Evolutionary conservation across 2,329 filamentous ascomycete genomes (phyloP).

Genomic region (Myriosclerotinia scirpicola): DNA sequence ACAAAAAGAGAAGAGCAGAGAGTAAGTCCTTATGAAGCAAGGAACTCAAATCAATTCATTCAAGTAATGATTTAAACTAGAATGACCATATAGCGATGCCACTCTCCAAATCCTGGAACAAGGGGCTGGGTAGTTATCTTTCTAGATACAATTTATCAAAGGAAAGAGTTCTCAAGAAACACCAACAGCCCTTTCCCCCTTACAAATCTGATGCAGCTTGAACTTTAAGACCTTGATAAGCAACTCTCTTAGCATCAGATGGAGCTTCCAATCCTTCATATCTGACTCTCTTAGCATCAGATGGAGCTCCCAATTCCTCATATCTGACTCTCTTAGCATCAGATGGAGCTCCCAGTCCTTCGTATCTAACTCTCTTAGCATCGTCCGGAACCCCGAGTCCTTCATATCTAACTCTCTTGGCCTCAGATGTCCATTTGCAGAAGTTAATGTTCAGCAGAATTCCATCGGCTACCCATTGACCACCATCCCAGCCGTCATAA

Average conservation of each 20-base stretch:
- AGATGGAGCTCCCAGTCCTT: not conserved
- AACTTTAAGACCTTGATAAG: not conserved
- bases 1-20: not conserved
- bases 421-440: not conserved
- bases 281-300: not conserved
- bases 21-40: too few relatives aligned
- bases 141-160: too few relatives aligned
- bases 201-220: not conserved
- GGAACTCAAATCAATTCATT: too few relatives aligned
- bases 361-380: not conserved
- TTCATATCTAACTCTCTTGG: not conserved
- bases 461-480: not conserved
- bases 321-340: not conserved
- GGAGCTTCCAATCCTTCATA: not conserved
- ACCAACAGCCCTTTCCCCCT: too few relatives aligned
- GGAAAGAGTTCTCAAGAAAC: too few relatives aligned
- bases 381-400: not conserved
- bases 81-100: too few relatives aligned
- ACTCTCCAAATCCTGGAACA: too few relatives aligned
- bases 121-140: too few relatives aligned
- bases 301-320: not conserved
- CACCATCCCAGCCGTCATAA: not conserved
- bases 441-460: not conserved
- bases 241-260: slow-evolving; percentile 2
- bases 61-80: too few relatives aligned